Evolutionary conservation across 2,329 filamentous ascomycete genomes (phyloP), one percentile per base, ranked within the genome.

Genomic region (Cercospora janseana): DNA sequence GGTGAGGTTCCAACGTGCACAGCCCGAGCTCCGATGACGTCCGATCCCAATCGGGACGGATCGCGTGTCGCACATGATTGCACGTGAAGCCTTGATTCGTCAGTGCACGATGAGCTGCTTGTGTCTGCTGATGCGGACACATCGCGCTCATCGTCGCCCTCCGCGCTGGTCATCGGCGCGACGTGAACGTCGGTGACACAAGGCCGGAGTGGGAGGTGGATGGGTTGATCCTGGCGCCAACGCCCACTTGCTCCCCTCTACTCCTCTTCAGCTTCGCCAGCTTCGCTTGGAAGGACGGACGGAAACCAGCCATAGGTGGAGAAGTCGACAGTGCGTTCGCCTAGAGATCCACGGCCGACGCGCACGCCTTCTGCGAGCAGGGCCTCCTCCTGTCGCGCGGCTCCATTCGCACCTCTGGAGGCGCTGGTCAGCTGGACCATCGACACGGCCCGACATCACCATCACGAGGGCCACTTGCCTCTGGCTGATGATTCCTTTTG

Each of bases 401-500:
- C 75, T 41, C 75, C 73, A 41, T 68, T 65, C 9, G 70, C 71
- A 13, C 65, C 67, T 62, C 66, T 69, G 18, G 6, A 51, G 45
- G 16, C 21, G 31, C 31, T 27, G 35, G 41, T 56, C 51, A 55
- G 57, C 47, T 40, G 44, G 27, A 18, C 42, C 31, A 20, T 43
- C 6, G 10, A 12, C 23, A 41, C 32, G n/a, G 15, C n/a, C 26
- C 9, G 13, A 29, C n/a, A 32, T 46, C 37, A 31, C 23, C 16
- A 32, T 44, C 41, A 40, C 27, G 21, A 32, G 18, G 15, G 37
- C 37, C 42, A 67, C 73, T 59, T 64, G 92, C 88, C 91, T 81
- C 6, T 87, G 87, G 35, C 90, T 95, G 59, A 97, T 94, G 52
- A 82, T 75, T 16, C 92, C 91, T 70, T 87, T 92, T 10, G 88